phyloP scores from a whole-genome alignment of 441 rosid species.

The Erodium texanum region DNA sequence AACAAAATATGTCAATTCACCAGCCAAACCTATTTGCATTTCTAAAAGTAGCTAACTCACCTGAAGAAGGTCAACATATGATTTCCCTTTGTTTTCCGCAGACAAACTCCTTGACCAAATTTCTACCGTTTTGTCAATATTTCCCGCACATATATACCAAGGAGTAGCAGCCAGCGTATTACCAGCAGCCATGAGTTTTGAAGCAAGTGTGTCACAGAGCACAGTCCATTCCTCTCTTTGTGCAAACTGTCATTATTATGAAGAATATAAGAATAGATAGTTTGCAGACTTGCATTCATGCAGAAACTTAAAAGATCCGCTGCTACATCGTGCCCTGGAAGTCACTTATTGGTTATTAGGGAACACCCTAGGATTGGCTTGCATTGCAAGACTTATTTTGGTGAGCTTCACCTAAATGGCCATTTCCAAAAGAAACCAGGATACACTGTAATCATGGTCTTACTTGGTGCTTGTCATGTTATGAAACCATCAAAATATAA shows the following conservation, averaged over 20 bases:
- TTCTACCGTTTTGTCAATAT: conserved; percentile 93
- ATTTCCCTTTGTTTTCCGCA: conserved; percentile 53
- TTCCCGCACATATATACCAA: conserved; percentile 93
- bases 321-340: not conserved
- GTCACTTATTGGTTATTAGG: not conserved
- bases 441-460: not conserved
- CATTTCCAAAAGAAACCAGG: not conserved
- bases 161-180: conserved; percentile 83
- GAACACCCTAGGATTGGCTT: not conserved
- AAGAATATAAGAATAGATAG: not conserved
- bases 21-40: conserved; percentile 8
- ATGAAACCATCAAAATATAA: too few relatives aligned
- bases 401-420: not conserved
- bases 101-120: conserved; percentile 90
- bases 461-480: not conserved
- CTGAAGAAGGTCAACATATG: conserved; percentile 87
- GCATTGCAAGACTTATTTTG: not conserved
- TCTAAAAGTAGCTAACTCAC: conserved; percentile 33
- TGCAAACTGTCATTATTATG: conserved; percentile 58
- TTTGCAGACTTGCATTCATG: not conserved
- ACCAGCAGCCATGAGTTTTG: conserved; percentile 69
- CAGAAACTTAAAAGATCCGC: not conserved
- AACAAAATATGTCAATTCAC: conserved; percentile 14
- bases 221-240: conserved; percentile 81
- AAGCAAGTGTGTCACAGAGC: conserved; percentile 79